Evolutionary conservation across 108 stramenopile species (phyloP).

Genomic region (Fragilaria radians): DNA sequence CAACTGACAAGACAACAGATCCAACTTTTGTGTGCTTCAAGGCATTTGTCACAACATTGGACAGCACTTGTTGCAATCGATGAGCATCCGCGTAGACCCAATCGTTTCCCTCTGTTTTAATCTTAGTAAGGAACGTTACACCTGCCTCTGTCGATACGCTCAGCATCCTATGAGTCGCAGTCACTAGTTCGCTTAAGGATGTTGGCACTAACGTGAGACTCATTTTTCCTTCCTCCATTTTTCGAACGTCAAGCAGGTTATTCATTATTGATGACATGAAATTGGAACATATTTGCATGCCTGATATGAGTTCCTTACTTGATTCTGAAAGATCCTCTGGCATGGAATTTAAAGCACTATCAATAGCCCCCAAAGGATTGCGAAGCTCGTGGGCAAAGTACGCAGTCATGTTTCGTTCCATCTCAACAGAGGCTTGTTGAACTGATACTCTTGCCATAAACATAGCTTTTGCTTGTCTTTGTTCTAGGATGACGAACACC

Average conservation of each 20-base stretch:
- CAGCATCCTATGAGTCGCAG: constrained; percentile 20
- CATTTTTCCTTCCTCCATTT: constrained; percentile 45
- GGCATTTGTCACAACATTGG: constrained; percentile 38
- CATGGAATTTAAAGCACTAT: constrained; percentile 22
- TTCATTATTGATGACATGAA: constrained; percentile 42
- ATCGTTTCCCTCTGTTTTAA: background rate
- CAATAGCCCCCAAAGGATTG: constrained; percentile 29
- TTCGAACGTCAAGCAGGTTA: constrained; percentile 32
- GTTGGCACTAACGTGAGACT: constrained; percentile 8
- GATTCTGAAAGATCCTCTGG: constrained; percentile 9
- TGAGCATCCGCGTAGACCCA: constrained; percentile 26
- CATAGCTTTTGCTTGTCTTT: background rate
- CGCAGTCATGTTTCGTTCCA: constrained; percentile 37
- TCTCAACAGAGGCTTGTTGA: constrained; percentile 28
- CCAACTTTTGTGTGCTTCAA: constrained; percentile 35
- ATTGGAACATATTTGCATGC: constrained; percentile 25
- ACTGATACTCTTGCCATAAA: background rate
- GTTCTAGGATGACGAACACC: background rate
- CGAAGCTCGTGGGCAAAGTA: constrained; percentile 41
- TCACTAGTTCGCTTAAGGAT: constrained; percentile 7
- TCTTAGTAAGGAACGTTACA: constrained; percentile 5
- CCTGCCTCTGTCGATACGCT: constrained; percentile 8
- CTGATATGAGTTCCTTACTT: constrained; percentile 14
- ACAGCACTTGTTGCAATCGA: constrained; percentile 34
- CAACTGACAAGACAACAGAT: constrained; percentile 13